phyloP scores from a whole-genome alignment of 345 rosid species.

The Gossypium mustelinum region DNA sequence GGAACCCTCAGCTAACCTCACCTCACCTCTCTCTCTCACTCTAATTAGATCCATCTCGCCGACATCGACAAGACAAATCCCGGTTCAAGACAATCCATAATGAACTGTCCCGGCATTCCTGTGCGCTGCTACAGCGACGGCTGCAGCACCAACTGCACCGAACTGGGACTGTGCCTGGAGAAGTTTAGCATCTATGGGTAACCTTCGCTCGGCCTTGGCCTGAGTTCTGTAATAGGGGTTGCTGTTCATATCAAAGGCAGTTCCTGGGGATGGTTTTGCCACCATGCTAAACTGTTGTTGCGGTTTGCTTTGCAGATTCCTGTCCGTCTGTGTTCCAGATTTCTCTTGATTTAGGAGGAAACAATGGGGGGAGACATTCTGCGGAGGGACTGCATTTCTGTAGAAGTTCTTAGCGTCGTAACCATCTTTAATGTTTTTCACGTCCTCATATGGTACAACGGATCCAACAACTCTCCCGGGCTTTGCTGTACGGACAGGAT shows the following conservation, averaged over 20 bases:
- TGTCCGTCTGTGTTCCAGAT: conserved; percentile 23
- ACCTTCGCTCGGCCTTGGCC: conserved; percentile 46
- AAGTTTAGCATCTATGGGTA: conserved; percentile 76
- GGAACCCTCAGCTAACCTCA: no score
- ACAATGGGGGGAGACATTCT: conserved; percentile 47
- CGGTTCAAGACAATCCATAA: conserved; percentile 40
- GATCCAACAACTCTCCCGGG: conserved; percentile 85
- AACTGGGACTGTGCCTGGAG: conserved; percentile 86
- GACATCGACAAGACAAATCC: background rate
- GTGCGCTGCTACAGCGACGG: conserved; percentile 87
- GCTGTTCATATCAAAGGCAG: conserved; percentile 40
- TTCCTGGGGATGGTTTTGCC: conserved; percentile 32
- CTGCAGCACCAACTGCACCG: conserved; percentile 73
- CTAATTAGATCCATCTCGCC: no score
- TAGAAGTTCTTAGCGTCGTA: conserved; percentile 42
- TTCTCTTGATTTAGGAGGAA: conserved; percentile 49
- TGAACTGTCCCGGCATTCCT: conserved; percentile 52
- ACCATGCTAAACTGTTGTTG: conserved; percentile 30
- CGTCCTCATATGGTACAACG: conserved; percentile 47
- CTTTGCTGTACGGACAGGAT: conserved; percentile 44
- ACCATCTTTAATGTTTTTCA: conserved; percentile 45
- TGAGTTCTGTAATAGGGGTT: conserved; percentile 66
- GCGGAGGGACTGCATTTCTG: conserved; percentile 54
- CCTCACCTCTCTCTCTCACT: background rate
- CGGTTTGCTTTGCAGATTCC: conserved; percentile 29